These are phyloP conservation scores for Litsea cubeba DNA, from an alignment of 164 flowering plant genomes.

Conservation along the genomic window DNA sequence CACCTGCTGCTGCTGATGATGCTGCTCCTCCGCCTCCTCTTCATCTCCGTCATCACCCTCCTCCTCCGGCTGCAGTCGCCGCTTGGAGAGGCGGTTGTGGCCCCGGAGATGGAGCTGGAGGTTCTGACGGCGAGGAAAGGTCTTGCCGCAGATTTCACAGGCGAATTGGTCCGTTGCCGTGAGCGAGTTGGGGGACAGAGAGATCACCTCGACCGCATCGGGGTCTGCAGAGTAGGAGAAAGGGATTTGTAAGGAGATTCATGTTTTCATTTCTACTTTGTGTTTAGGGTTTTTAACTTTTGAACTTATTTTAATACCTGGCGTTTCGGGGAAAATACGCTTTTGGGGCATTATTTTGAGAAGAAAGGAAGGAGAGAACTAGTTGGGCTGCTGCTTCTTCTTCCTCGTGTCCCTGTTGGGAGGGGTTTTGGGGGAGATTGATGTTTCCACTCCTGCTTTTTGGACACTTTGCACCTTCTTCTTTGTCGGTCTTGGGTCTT, in stretches of 20 bases:
- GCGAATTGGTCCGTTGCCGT: conserved; percentile 83
- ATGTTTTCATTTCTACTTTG: background rate
- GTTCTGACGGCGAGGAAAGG: conserved; percentile 87
- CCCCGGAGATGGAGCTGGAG: conserved; percentile 88
- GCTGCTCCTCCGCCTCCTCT: background rate
- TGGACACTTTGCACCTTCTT: too few species aligned
- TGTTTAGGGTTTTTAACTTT: background rate
- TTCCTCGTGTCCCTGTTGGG: too few species aligned
- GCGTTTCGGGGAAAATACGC: background rate
- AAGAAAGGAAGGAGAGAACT: too few species aligned
- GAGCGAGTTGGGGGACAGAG: conserved; percentile 74
- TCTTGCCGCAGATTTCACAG: conserved; percentile 92
- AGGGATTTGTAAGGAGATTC: background rate
- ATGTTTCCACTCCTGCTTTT: too few species aligned
- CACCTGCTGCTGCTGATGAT: conserved; percentile 40
- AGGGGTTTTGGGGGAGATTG: too few species aligned
- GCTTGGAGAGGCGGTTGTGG: conserved; percentile 89
- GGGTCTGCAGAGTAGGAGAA: conserved; percentile 49
- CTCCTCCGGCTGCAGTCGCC: background rate
- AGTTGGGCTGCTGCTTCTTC: too few species aligned
- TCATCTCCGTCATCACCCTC: background rate
- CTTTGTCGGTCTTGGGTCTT: too few species aligned
- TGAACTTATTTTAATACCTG: background rate
- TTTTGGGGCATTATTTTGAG: background rate
- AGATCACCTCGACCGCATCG: conserved; percentile 78